Evolutionary conservation across 257 asterid species (phyloP).

Genomic region (Nicotiana sylvestris): DNA sequence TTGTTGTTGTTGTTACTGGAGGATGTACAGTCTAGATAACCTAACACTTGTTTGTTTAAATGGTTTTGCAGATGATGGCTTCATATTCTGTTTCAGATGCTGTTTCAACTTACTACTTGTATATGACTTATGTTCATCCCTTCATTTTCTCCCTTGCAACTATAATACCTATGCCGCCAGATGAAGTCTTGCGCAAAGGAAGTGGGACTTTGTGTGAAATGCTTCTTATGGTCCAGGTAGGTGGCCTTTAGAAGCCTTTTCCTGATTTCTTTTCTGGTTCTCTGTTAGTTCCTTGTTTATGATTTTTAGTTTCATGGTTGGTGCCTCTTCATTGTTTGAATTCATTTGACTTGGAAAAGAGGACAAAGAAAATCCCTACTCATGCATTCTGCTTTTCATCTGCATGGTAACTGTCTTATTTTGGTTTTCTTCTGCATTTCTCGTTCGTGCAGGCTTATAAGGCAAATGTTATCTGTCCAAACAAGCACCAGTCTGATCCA

Average conservation of each 20-base stretch:
- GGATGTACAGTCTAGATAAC: background rate
- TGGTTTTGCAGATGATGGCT: slow-evolving; percentile 91
- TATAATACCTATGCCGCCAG: slow-evolving; percentile 98
- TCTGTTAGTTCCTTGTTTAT: slow-evolving; percentile 2
- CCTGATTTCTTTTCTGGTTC: background rate
- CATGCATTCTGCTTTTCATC: slow-evolving; percentile 11
- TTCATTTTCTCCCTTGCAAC: slow-evolving; percentile 98
- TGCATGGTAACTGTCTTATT: slow-evolving; percentile 19
- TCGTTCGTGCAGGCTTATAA: slow-evolving; percentile 70
- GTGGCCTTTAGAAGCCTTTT: slow-evolving; percentile 11
- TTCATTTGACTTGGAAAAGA: slow-evolving; percentile 5
- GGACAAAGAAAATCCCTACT: slow-evolving; percentile 7
- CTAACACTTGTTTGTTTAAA: slow-evolving; percentile 7
- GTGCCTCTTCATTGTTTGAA: slow-evolving; percentile 7
- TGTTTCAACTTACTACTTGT: slow-evolving; percentile 94
- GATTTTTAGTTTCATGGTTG: slow-evolving; percentile 8
- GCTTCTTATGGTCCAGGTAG: slow-evolving; percentile 99
- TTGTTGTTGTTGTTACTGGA: background rate
- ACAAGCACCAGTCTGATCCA: slow-evolving; percentile 96
- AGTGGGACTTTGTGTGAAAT: slow-evolving; percentile 98
- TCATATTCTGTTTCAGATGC: slow-evolving; percentile 99
- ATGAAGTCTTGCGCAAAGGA: slow-evolving; percentile 96
- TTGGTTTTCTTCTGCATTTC: slow-evolving; percentile 12
- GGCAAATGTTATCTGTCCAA: slow-evolving; percentile 96
- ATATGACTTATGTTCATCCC: slow-evolving; percentile 97